Evolutionary conservation across 371 early-diverging fungal genomes (phyloP).

Genomic region (Mucor velutinosus): DNA sequence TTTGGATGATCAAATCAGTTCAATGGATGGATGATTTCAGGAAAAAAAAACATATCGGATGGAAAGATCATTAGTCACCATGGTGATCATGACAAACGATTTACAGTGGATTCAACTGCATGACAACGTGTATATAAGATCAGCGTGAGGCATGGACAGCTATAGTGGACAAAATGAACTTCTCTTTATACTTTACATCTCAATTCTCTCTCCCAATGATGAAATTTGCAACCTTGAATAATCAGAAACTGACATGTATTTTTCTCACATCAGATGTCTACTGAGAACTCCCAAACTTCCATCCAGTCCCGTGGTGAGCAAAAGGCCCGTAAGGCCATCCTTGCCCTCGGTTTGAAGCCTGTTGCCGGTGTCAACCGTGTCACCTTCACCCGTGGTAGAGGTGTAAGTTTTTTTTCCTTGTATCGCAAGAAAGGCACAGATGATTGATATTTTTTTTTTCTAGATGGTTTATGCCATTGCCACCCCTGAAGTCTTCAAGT

Average conservation of each 20-base stretch:
- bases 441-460: constrained; percentile 1
- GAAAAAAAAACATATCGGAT: neutral
- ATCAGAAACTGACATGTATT: constrained; percentile 1
- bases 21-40: neutral
- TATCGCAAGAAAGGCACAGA: neutral
- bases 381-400: constrained; percentile 85
- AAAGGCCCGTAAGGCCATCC: constrained; percentile 96
- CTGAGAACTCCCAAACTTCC: constrained; percentile 39
- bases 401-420: constrained; percentile 53
- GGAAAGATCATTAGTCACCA: neutral
- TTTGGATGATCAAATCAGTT: neutral
- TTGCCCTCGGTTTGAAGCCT: constrained; percentile 89
- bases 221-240: neutral
- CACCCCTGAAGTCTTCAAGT: constrained; percentile 94
- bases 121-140: neutral
- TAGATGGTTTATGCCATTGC: constrained; percentile 86
- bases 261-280: constrained; percentile 22
- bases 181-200: neutral
- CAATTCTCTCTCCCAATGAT: neutral
- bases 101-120: neutral
- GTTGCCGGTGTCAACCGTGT: constrained; percentile 90
- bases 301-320: constrained; percentile 83
- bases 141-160: neutral
- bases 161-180: neutral
- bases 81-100: neutral